Conservation (phyloP, 2,329 filamentous ascomycete species). For the Rhinocladiella similis region DNA sequence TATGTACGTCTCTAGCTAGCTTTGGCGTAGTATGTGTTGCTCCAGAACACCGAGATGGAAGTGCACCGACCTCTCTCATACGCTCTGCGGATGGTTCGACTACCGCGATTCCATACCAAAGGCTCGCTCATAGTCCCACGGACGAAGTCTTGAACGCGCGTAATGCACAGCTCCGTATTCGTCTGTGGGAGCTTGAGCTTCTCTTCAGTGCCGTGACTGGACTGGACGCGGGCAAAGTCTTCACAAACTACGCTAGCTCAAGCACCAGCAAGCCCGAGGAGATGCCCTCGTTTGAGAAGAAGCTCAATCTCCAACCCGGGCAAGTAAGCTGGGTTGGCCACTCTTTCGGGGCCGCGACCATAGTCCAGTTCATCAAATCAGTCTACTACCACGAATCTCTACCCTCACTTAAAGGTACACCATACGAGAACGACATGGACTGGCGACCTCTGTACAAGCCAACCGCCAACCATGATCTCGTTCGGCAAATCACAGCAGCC, state of each 20-base stretch:
- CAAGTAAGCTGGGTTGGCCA: conserved; percentile 76
- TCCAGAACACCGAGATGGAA: conserved; percentile 81
- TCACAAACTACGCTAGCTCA: conserved; percentile 43
- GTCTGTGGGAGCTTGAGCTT: conserved; percentile 76
- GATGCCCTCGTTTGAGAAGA: conserved; percentile 51
- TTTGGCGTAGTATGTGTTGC: conserved; percentile 80
- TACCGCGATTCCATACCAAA: conserved; percentile 44
- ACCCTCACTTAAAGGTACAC: conserved; percentile 32
- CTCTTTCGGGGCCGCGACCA: conserved; percentile 75
- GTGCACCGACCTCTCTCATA: conserved; percentile 71
- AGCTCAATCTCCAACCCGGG: conserved; percentile 70
- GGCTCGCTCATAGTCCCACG: conserved; percentile 61
- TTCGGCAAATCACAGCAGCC: conserved; percentile 65
- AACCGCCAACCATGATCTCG: conserved; percentile 54
- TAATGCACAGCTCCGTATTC: conserved; percentile 71
- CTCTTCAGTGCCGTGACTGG: conserved; percentile 67
- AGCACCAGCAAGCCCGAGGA: not conserved
- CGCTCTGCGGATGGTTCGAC: conserved; percentile 45
- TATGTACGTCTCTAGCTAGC: conserved; percentile 75
- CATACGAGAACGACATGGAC: conserved; percentile 22
- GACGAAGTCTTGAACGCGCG: conserved; percentile 66
- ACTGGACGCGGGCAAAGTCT: conserved; percentile 58
- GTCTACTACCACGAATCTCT: conserved; percentile 59
- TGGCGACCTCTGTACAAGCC: conserved; percentile 64
- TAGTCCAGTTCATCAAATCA: conserved; percentile 75